phyloP scores from a whole-genome alignment of 2,329 filamentous ascomycete species.

The Colletotrichum coccodes region DNA sequence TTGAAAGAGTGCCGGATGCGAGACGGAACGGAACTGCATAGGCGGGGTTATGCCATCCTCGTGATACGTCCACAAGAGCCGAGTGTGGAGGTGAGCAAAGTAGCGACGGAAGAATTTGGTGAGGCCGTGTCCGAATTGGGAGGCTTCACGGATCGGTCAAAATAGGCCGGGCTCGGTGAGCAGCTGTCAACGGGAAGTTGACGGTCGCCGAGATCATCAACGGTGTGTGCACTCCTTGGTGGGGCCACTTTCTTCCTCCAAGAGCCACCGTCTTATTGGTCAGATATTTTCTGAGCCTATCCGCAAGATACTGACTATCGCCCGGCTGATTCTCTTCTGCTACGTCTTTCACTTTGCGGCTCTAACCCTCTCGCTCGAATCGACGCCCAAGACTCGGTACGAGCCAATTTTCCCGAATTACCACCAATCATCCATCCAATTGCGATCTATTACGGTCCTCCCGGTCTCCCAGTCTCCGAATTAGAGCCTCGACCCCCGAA shows the following conservation, averaged over 20 bases:
- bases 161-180: background rate
- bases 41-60: background rate
- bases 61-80: background rate
- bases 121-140: background rate
- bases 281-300: constrained; percentile 20
- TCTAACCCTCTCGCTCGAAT: background rate
- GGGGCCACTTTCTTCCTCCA: background rate
- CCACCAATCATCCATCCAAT: background rate
- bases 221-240: background rate
- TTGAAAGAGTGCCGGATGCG: background rate
- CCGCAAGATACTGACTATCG: background rate
- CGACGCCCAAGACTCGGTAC: background rate
- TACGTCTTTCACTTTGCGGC: background rate
- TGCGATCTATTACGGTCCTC: background rate
- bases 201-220: background rate
- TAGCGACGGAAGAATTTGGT: background rate
- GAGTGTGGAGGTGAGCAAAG: background rate
- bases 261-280: constrained; percentile 5
- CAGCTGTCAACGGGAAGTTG: background rate
- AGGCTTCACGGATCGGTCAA: background rate
- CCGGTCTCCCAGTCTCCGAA: background rate
- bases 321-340: constrained; percentile 5
- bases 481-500: background rate
- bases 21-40: background rate
- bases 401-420: background rate